Evolutionary conservation across 2,329 filamentous ascomycete species (phyloP).

Genomic region (Penicillium capsulatum): DNA sequence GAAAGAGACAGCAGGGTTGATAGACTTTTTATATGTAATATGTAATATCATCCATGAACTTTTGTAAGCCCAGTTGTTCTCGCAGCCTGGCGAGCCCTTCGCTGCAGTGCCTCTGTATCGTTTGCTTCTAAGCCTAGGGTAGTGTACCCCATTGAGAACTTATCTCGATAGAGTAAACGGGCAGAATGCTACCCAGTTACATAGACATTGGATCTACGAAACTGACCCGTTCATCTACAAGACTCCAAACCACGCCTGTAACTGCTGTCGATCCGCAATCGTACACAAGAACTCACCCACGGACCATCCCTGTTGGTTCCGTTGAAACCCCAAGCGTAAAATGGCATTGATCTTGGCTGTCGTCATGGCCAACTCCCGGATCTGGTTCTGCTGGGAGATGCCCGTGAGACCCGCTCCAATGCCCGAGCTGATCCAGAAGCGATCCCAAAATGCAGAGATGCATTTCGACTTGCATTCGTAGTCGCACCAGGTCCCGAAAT

Average conservation of each 20-base stretch:
- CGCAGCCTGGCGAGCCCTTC: too few species aligned
- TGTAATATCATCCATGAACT: too few species aligned
- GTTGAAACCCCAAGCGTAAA: conserved; percentile 3
- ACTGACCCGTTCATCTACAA: too few species aligned
- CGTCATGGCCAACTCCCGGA: neutral
- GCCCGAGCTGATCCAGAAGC: neutral
- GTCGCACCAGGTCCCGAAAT: neutral
- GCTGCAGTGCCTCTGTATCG: too few species aligned
- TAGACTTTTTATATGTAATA: too few species aligned
- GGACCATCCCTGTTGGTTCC: neutral
- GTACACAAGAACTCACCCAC: conserved; percentile 2
- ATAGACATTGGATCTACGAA: too few species aligned
- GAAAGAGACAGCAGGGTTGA: too few species aligned
- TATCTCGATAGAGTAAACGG: too few species aligned
- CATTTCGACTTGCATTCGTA: neutral
- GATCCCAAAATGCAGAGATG: conserved; percentile 2
- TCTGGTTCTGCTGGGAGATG: neutral
- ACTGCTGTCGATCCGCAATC: neutral
- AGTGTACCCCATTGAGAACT: too few species aligned
- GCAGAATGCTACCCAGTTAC: too few species aligned
- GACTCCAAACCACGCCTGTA: conserved; percentile 1
- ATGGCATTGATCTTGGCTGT: conserved; percentile 4
- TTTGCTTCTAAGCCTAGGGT: too few species aligned
- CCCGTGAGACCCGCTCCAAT: neutral
- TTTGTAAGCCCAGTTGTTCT: too few species aligned